phyloP scores from a whole-genome alignment of 371 early-diverging fungal genomes.

The Syncephalastrum racemosum region DNA sequence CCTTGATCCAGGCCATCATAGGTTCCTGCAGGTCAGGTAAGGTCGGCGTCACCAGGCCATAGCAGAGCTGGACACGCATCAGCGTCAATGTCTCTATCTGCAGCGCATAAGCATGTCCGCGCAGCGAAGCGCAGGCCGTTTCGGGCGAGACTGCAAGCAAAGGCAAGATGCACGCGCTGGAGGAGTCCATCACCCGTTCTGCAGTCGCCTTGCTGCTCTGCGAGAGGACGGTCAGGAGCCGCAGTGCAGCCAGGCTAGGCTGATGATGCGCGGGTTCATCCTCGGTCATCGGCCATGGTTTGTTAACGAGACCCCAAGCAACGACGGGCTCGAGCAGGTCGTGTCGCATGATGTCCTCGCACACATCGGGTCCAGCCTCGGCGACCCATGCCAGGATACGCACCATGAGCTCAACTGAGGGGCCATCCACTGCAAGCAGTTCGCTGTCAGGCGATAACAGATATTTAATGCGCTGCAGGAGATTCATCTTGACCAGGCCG shows the following conservation, averaged over 20 bases:
- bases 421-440: conserved; percentile 35
- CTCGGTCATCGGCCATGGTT: conserved; percentile 51
- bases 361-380: conserved; percentile 40
- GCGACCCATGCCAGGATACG: conserved; percentile 49
- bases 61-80: conserved; percentile 45
- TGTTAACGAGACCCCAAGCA: conserved; percentile 36
- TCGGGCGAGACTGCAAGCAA: conserved; percentile 47
- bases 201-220: conserved; percentile 45
- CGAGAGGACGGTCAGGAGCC: conserved; percentile 40
- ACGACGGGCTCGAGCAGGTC: conserved; percentile 48
- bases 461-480: conserved; percentile 57
- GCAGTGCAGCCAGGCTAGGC: conserved; percentile 39
- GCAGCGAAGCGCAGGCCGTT: conserved; percentile 19
- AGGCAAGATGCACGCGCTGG: conserved; percentile 22
- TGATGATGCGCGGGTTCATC: conserved; percentile 21
- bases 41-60: conserved; percentile 50
- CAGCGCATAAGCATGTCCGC: conserved; percentile 38
- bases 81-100: conserved; percentile 50
- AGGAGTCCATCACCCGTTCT: too few species aligned
- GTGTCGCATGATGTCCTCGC: conserved; percentile 48
- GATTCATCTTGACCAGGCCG: conserved; percentile 56
- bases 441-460: conserved; percentile 38
- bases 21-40: conserved; percentile 43
- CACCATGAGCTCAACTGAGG: conserved; percentile 43
- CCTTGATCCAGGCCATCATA: conserved; percentile 42